Base-by-base conservation (phyloP, 2,329 filamentous ascomycete genomes). In the Esteya vermicola region DNA sequence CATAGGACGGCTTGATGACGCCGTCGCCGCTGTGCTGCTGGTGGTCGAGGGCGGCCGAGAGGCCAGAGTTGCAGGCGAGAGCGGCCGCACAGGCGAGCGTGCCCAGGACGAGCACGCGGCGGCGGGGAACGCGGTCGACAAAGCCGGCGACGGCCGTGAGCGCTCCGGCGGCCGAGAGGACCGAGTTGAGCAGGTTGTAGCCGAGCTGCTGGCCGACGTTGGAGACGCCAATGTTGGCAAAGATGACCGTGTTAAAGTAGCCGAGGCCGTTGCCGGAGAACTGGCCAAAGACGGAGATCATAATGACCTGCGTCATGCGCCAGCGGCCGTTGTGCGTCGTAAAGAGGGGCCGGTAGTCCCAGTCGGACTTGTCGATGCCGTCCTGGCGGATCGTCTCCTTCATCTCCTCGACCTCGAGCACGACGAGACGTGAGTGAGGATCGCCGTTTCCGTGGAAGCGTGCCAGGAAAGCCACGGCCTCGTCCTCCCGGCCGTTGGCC, bases 251-350 rank as follows among this genome's bases (percentile, higher is more conserved):
- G 51, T 68, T 68, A 53, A 67, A 69, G 54, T 68, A 69, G 13
- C 64, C 63, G 7, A 68, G 58, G 38, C 64, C 64, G 42, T 67
- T 67, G 18, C 65, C 65, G 1, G 65, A 67, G 52, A 66, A 68
- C 48, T 68, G 64, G 14, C 64, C 65, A 41, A 68, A 68, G 44
- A 67, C 55, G 33, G 64, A 64, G 45, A 68, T 67, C 62, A 68
- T 66, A 45, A 67, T 46, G 32, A 68, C 64, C 44, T 68, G 64
- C 5, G 57, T 54, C 40, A 65, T 62, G 20, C 65, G 57, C 64
- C 64, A 68, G 39, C 65, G 63, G 33, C 63, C 64, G 36, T 54
- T 61, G 53, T 66, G 63, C 9, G 58, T 56, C 5, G 55, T 30
- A 32, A 68, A 14, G 39, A 69, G 58, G 1, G 64, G 63, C 13